These are phyloP conservation scores for Monosporozyma aerobia DNA, from an alignment of 805 yeast genomes.

Conservation along the genomic window DNA sequence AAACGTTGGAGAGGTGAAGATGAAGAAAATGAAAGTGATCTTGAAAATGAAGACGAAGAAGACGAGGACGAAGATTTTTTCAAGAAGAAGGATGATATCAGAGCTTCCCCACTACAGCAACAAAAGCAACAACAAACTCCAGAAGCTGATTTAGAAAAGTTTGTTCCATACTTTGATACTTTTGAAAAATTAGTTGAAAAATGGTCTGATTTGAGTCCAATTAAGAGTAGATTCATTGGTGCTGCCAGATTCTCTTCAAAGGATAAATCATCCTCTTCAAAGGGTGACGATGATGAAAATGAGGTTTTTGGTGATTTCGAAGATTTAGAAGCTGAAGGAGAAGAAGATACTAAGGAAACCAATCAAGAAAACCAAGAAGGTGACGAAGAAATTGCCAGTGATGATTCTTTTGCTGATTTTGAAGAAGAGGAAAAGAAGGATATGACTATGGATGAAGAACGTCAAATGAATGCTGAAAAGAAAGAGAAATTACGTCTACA, in stretches of 20 bases:
- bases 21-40: slow-evolving; percentile 35
- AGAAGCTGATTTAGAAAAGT: slow-evolving; percentile 26
- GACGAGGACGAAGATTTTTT: slow-evolving; percentile 44
- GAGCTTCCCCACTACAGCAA: not conserved
- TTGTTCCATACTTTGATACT: slow-evolving; percentile 29
- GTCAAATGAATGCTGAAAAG: slow-evolving; percentile 76
- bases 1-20: slow-evolving; percentile 59
- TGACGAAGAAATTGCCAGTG: slow-evolving; percentile 26
- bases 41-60: slow-evolving; percentile 32
- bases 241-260: slow-evolving; percentile 25
- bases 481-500: slow-evolving; percentile 84
- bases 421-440: slow-evolving; percentile 34
- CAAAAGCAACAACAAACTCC: slow-evolving; percentile 3
- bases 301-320: slow-evolving; percentile 51
- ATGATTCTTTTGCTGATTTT: slow-evolving; percentile 32
- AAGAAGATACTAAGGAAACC: slow-evolving; percentile 5
- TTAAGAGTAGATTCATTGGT: slow-evolving; percentile 28
- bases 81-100: slow-evolving; percentile 37
- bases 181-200: slow-evolving; percentile 24
- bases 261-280: slow-evolving; percentile 16
- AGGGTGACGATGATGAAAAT: slow-evolving; percentile 33
- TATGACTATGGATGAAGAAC: slow-evolving; percentile 59
- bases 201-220: slow-evolving; percentile 22
- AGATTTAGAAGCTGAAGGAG: slow-evolving; percentile 31
- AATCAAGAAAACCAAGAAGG: slow-evolving; percentile 5